Evolutionary conservation across 805 yeast genomes (phyloP).

Genomic region (Candida insectorum): DNA sequence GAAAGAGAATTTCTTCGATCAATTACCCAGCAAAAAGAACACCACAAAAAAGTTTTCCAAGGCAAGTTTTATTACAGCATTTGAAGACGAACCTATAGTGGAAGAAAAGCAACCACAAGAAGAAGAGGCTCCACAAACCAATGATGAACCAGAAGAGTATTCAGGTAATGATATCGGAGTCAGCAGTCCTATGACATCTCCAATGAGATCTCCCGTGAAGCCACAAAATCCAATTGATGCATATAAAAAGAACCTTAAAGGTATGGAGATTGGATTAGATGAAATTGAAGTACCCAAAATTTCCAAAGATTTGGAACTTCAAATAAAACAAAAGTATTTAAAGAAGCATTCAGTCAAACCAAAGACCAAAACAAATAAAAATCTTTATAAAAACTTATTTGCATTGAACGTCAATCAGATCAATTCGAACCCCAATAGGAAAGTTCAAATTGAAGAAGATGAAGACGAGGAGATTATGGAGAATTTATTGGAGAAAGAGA

Average conservation of each 20-base stretch:
- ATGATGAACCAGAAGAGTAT: slow-evolving; percentile 1
- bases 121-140: neutral
- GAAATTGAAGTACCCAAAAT: slow-evolving; percentile 7
- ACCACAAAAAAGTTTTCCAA: slow-evolving; percentile 24
- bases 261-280: slow-evolving; percentile 9
- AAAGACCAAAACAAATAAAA: neutral
- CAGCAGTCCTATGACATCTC: slow-evolving; percentile 6
- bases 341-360: slow-evolving; percentile 1
- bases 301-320: slow-evolving; percentile 9
- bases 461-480: slow-evolving; percentile 44
- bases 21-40: neutral
- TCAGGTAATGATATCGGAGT: slow-evolving; percentile 1
- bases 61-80: slow-evolving; percentile 30
- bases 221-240: slow-evolving; percentile 29
- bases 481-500: slow-evolving; percentile 46
- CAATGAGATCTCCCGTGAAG: slow-evolving; percentile 8
- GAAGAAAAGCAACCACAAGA: neutral
- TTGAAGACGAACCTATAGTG: slow-evolving; percentile 20
- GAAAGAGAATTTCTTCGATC: slow-evolving; percentile 18
- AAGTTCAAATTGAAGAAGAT: slow-evolving; percentile 31
- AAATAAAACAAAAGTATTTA: slow-evolving; percentile 9
- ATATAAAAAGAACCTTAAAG: slow-evolving; percentile 32
- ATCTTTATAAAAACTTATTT: slow-evolving; percentile 8
- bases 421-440: slow-evolving; percentile 14
- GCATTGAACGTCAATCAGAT: slow-evolving; percentile 41